phyloP scores from a whole-genome alignment of 2,329 filamentous ascomycete genomes.

The Chalaropsis thielavioides region DNA sequence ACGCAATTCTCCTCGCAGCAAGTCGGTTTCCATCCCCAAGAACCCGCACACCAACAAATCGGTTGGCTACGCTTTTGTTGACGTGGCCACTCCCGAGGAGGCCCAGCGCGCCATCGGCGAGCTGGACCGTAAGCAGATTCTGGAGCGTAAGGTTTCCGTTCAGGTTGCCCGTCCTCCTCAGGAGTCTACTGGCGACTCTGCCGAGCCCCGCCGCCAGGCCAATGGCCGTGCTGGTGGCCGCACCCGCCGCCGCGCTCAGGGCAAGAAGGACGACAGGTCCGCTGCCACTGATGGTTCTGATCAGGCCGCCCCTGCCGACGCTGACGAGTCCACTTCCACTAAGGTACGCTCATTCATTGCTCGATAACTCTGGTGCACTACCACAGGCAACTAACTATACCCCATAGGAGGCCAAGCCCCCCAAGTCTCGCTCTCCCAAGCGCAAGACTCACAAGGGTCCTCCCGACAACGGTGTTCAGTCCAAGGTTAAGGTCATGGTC shows the following conservation, averaged over 20 bases:
- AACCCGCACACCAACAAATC: constrained; percentile 97
- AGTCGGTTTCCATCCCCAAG: constrained; percentile 97
- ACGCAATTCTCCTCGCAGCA: constrained; percentile 42
- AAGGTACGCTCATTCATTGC: constrained; percentile 10
- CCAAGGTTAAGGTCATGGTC: constrained; percentile 99
- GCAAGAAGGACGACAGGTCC: constrained; percentile 33
- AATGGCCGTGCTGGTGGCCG: constrained; percentile 54
- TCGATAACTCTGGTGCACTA: neutral
- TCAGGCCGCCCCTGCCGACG: constrained; percentile 28
- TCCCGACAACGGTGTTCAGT: constrained; percentile 90
- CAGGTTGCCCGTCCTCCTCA: constrained; percentile 97
- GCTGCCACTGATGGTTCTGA: constrained; percentile 24
- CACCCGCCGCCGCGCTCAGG: constrained; percentile 46
- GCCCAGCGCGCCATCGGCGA: constrained; percentile 90
- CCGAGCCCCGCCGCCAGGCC: constrained; percentile 46
- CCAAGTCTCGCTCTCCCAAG: constrained; percentile 27
- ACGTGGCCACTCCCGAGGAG: constrained; percentile 86
- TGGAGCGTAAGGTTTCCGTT: constrained; percentile 97
- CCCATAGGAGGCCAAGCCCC: constrained; percentile 42
- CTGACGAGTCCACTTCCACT: constrained; percentile 31
- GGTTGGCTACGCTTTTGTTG: constrained; percentile 97
- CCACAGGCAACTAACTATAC: neutral
- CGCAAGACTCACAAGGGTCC: constrained; percentile 58
- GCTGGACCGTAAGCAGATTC: constrained; percentile 92
- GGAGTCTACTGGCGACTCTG: constrained; percentile 63